A percentile compares a stretch with the other conserved stretches of the same genome.
phyloP scores from a whole-genome alignment of 306 rosid species.

The Sechiopsis laciniata region DNA sequence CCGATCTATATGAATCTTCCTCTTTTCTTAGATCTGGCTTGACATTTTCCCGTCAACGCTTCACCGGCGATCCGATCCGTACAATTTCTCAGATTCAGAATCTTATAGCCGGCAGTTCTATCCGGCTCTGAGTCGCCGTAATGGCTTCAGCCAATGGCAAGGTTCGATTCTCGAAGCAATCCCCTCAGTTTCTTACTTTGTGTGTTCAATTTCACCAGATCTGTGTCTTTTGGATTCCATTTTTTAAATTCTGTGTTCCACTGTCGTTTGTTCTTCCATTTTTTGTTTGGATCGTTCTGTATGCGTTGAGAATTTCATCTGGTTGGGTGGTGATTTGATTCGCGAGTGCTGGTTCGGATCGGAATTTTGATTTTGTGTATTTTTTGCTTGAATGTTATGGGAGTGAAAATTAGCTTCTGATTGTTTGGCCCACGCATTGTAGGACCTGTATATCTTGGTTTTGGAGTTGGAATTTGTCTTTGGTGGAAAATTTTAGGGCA shows the following conservation, averaged over 20 bases:
- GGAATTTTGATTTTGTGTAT: neutral
- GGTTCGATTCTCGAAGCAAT: too few relatives aligned
- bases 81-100: neutral
- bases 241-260: too few relatives aligned
- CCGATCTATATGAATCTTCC: neutral
- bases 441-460: neutral
- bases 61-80: neutral
- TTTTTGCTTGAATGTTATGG: neutral
- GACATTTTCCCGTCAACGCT: slow-evolving; percentile 18
- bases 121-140: neutral
- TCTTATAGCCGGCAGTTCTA: slow-evolving; percentile 8
- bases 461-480: neutral
- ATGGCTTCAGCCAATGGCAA: slow-evolving; percentile 4
- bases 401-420: neutral
- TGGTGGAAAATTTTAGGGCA: neutral
- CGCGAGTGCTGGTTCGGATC: neutral
- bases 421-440: slow-evolving; percentile 6
- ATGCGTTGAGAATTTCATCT: neutral
- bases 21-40: neutral
- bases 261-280: too few relatives aligned
- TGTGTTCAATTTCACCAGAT: too few relatives aligned
- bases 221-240: too few relatives aligned
- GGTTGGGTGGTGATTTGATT: slow-evolving; percentile 13
- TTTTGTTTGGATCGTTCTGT: too few relatives aligned
- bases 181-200: too few relatives aligned